A percentile compares a stretch with the other conserved stretches of the same genome.
These are phyloP conservation scores for Cryphonectria japonica DNA, from an alignment of 2,329 filamentous ascomycete genomes.

Conservation along the genomic window DNA sequence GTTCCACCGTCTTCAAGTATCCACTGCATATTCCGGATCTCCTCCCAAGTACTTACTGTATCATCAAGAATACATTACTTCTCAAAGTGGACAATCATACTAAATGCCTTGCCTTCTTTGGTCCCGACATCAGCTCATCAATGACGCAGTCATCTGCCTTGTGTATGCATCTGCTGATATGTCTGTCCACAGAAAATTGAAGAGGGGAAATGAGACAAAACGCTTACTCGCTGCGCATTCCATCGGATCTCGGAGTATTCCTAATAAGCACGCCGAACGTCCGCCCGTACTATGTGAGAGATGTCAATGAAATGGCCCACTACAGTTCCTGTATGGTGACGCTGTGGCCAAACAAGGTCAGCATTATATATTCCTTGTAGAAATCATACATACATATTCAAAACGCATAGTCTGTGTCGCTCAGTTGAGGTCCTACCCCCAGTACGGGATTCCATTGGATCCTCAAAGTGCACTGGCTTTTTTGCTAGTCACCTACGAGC, in stretches of 20 bases:
- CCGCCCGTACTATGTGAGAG: background rate
- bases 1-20: background rate
- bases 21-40: no score
- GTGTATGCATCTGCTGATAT: no score
- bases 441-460: background rate
- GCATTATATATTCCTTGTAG: background rate
- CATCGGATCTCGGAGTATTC: background rate
- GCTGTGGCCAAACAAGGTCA: background rate
- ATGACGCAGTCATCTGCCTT: background rate
- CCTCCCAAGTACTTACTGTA: background rate
- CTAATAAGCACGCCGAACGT: background rate
- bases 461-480: no score
- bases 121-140: background rate
- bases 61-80: background rate
- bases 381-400: background rate
- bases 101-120: background rate
- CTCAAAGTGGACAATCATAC: background rate
- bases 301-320: background rate
- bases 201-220: background rate
- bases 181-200: no score
- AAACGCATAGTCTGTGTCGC: background rate
- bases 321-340: background rate
- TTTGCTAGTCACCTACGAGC: no score
- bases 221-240: background rate
- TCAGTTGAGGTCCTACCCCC: background rate